Evolutionary conservation across 169 alveolate genomes (phyloP).

Genomic region (Amoebophrya sp.): DNA sequence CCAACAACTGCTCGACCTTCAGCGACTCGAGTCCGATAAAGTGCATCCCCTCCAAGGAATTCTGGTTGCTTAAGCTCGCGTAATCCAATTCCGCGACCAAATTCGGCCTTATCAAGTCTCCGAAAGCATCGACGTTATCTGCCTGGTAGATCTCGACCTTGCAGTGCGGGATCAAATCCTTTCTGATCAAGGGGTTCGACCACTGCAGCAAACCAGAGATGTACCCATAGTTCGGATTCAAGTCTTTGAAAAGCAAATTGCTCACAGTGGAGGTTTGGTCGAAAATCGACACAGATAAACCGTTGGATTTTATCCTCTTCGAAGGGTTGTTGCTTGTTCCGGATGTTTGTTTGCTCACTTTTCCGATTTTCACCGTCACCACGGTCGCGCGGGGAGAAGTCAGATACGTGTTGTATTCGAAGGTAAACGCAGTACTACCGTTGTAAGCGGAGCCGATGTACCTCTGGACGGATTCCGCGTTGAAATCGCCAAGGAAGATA

Average conservation of each 20-base stretch:
- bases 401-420: not conserved
- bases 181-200: not conserved
- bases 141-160: not conserved
- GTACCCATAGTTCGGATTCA: not conserved
- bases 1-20: not conserved
- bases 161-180: not conserved
- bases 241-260: not conserved
- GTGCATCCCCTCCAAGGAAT: not conserved
- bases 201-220: slow-evolving; percentile 3
- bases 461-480: not conserved
- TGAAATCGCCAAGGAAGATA: not conserved
- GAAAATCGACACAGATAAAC: not conserved
- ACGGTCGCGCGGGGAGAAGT: not conserved
- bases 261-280: not conserved
- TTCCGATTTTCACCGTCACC: not conserved
- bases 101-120: not conserved
- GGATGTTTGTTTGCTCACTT: not conserved
- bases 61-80: too few species aligned
- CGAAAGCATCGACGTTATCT: not conserved
- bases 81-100: not conserved
- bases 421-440: not conserved
- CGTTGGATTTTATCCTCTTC: not conserved
- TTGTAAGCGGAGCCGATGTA: not conserved
- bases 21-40: not conserved
- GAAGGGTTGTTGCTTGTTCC: not conserved